Evolutionary conservation across 805 yeast species (phyloP).

Genomic region (Barnettozyma sp.): DNA sequence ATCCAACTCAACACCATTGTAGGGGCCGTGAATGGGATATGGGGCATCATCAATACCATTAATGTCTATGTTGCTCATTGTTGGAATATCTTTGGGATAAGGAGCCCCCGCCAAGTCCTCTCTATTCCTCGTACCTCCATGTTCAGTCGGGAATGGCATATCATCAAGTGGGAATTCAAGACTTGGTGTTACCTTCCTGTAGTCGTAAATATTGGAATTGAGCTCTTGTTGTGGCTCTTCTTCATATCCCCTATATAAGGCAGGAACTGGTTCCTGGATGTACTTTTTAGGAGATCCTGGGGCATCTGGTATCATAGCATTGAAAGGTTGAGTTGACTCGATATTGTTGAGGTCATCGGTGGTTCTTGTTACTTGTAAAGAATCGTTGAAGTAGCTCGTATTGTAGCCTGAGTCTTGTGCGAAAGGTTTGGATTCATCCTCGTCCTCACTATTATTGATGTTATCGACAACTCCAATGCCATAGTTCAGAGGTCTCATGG

Average conservation of each 20-base stretch:
- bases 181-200: conserved; percentile 5
- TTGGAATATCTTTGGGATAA: conserved; percentile 16
- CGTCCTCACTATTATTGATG: conserved; percentile 14
- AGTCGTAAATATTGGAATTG: conserved; percentile 1
- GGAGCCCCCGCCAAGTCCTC: conserved; percentile 10
- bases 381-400: conserved; percentile 10
- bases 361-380: conserved; percentile 12
- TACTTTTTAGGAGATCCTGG: conserved; percentile 8
- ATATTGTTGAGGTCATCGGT: conserved; percentile 16
- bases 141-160: too few relatives aligned
- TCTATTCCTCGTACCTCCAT: too few relatives aligned
- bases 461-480: conserved; percentile 25
- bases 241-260: conserved; percentile 20
- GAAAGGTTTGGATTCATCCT: conserved; percentile 16
- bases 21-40: conserved; percentile 13
- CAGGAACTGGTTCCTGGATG: conserved; percentile 17
- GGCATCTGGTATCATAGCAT: conserved; percentile 17
- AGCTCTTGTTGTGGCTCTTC: conserved; percentile 10
- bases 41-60: conserved; percentile 12
- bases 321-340: conserved; percentile 17
- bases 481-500: conserved; percentile 22
- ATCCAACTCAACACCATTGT: not conserved
- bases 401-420: conserved; percentile 11
- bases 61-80: conserved; percentile 5
- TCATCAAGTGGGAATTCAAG: not conserved